phyloP scores from a whole-genome alignment of 1,284 basidiomycete species.

The Boletellus deceptivus region DNA sequence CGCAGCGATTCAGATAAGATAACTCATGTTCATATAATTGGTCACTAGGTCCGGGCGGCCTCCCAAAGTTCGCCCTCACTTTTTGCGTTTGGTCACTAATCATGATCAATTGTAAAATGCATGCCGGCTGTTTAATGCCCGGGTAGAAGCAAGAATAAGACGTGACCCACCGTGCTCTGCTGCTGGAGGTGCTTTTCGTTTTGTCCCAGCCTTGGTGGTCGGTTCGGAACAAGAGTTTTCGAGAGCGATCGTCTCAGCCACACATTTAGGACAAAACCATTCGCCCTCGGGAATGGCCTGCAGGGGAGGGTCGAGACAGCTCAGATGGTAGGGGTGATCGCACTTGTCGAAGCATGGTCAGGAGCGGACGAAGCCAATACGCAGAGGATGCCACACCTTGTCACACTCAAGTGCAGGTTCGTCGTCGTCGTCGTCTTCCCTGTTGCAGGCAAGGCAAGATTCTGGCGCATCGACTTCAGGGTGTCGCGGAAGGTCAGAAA shows the following conservation, averaged over 20 bases:
- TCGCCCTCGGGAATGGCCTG: slow-evolving; percentile 80
- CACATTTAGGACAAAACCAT: slow-evolving; percentile 86
- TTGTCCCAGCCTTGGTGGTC: slow-evolving; percentile 22
- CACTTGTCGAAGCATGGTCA: slow-evolving; percentile 51
- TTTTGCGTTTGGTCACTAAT: slow-evolving; percentile 31
- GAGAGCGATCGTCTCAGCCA: slow-evolving; percentile 26
- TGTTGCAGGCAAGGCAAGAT: slow-evolving; percentile 70
- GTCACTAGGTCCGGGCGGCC: too few species aligned
- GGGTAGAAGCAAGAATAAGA: not conserved
- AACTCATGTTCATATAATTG: not conserved
- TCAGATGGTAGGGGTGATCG: slow-evolving; percentile 84
- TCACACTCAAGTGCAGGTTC: slow-evolving; percentile 80
- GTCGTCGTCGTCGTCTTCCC: slow-evolving; percentile 60
- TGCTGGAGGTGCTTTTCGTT: slow-evolving; percentile 25
- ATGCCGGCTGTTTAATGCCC: not conserved
- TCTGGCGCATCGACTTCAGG: slow-evolving; percentile 73
- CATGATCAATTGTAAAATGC: not conserved
- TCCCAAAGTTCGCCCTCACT: slow-evolving; percentile 11
- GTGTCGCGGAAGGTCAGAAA: slow-evolving; percentile 73
- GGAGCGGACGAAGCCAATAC: not conserved
- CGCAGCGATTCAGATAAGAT: slow-evolving; percentile 1
- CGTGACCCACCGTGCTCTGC: slow-evolving; percentile 23
- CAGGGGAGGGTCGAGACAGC: slow-evolving; percentile 80
- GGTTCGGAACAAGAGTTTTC: slow-evolving; percentile 14
- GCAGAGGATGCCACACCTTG: slow-evolving; percentile 53